Base-by-base conservation (phyloP, 2,329 filamentous ascomycete genomes). In the Cercospora brassicicola region DNA sequence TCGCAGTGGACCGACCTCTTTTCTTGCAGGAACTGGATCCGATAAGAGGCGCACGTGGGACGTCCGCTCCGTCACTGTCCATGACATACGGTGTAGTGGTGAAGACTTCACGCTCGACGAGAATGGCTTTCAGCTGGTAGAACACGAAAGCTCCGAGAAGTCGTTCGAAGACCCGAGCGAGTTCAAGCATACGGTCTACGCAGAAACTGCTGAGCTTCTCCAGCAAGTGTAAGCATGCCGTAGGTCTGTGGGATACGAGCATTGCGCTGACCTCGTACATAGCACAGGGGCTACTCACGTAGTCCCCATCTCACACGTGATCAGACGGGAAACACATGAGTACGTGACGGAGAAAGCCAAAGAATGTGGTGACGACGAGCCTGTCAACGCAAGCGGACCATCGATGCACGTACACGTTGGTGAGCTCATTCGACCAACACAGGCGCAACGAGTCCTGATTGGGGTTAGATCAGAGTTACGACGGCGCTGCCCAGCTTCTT, bases 61-160 rank as follows among this genome's bases (percentile, higher is more conserved):
- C 2, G 28, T 51, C n/a, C 59, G 30, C 31, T 20, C 45, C 33
- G 30, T 63, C 26, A 45, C 51, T 9, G 28, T 67, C 10, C 23
- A 57, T 4, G 51, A 67, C 15, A 15, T 63, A 8, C 48, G 65
- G 8, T 15, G 26, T 3, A 31, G 26, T 59, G 11, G 13, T 10
- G 33, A 56, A 18, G 20, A 56, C 8, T 62, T 62, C 36, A 62
- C 65, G 15, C 48, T 62, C n/a, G 59, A 66, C 15, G 10, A 30
- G 18, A 66, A 62, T n/a, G 65, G 48, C 6, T 62, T 66, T 31
- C 65, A 66, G 23, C 33, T 66, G 13, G 59, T 62, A 15, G 4
- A 42, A 18, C 59, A 62, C 8, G 20, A 30, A 15, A 39, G 31
- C 33, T 13, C 28, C 9, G 48, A 59, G 20, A 20, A 18, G 15